Evolutionary conservation across 1,284 basidiomycete species (phyloP), one percentile per base, ranked within the genome.

Genomic region (Pseudozyma thailandica): DNA sequence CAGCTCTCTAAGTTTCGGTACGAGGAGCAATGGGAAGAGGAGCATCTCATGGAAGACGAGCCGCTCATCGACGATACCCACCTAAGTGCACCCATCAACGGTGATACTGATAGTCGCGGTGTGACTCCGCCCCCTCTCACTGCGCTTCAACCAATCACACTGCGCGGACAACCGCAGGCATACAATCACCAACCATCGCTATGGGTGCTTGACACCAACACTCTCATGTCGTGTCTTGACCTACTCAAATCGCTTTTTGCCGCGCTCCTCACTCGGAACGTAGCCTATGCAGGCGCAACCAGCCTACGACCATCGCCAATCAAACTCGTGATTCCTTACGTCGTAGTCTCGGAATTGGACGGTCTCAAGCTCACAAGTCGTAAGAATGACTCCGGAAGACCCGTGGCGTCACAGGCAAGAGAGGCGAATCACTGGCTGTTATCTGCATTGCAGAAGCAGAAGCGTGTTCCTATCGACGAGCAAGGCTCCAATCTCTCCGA

Each of bases 31-130:
- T 74, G 71, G 71, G 57, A 71, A 33, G 62, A 70, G 39, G 66
- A 74, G 23, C 58, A 74, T n/a, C 58, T 74, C 25, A 74, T 74
- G 71, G 65, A 74, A 9, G 44, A 56, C 23, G 64, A 70, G n/a
- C 51, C 64, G 15, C 43, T 58, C 15, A 12, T 28, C 15, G 44
- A 59, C 16, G 23, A 27, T 12, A 28, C 18, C 31, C 20, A 45
- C 27, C 37, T 51, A 6, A 15, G 25, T 4, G 41, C 52, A 16
- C 26, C 56, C 3, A 18, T 13, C 1, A 25, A 27, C 20, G 7
- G 35, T 9, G 15, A 21, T 6, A 1, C 20, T 4, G 27, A 39
- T 30, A 60, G 56, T 43, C 44, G 45, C 21, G 63, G 30, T 1
- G 31, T 53, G 27, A 48, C 63, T 2, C 57, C 49, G 27, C 43